phyloP scores from a whole-genome alignment of 2,329 filamentous ascomycete genomes.

The Colletotrichum sp. region DNA sequence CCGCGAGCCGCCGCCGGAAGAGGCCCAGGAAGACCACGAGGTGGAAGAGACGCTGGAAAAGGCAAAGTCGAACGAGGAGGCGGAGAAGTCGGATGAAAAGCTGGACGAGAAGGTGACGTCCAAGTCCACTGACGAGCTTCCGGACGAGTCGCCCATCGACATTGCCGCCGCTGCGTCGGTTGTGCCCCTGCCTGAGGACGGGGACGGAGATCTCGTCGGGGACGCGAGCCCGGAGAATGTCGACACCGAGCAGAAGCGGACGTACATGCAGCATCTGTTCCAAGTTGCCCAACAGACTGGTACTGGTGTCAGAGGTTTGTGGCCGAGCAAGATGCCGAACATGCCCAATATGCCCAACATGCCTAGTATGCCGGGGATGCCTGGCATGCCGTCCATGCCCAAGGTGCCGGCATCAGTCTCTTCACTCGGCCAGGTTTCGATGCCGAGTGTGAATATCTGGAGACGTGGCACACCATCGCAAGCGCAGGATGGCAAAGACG shows the following conservation, averaged over 20 bases:
- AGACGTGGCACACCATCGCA: constrained; percentile 25
- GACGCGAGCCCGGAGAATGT: constrained; percentile 36
- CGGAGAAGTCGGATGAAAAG: constrained; percentile 23
- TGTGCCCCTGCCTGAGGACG: constrained; percentile 50
- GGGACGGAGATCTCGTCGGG: constrained; percentile 35
- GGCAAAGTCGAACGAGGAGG: constrained; percentile 27
- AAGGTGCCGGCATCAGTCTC: constrained; percentile 31
- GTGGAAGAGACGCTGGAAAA: constrained; percentile 36
- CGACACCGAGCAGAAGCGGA: constrained; percentile 39
- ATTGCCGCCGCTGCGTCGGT: constrained; percentile 57
- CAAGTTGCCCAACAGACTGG: constrained; percentile 53
- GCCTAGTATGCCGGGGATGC: constrained; percentile 34
- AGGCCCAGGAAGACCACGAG: constrained; percentile 31
- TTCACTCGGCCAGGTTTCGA: constrained; percentile 31
- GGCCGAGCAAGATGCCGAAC: constrained; percentile 50
- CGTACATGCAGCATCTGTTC: constrained; percentile 56
- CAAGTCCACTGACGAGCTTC: constrained; percentile 26
- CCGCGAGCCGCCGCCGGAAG: constrained; percentile 41
- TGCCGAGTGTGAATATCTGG: constrained; percentile 36
- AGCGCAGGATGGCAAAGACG: not conserved
- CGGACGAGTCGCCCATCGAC: constrained; percentile 53
- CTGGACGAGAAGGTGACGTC: constrained; percentile 17
- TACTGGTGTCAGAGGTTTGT: constrained; percentile 48
- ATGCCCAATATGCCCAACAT: constrained; percentile 36
- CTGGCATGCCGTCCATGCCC: constrained; percentile 34